phyloP scores from a whole-genome alignment of 2,329 filamentous ascomycete species.

The Lecanicillium sp. region DNA sequence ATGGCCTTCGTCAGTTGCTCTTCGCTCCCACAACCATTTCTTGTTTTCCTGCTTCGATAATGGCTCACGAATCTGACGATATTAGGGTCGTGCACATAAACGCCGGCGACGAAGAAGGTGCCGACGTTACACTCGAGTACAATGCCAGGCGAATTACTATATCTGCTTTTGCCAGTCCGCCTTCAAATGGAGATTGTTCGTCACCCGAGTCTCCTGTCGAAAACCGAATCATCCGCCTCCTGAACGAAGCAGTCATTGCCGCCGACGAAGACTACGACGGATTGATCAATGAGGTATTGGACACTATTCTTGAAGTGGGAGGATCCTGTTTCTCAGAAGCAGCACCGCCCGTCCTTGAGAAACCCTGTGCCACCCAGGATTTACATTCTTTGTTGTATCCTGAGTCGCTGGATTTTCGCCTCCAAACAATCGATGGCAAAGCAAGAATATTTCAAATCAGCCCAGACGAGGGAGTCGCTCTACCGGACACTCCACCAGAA shows the following conservation, averaged over 20 bases:
- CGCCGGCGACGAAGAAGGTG: conserved; percentile 7
- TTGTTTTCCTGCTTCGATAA: not conserved
- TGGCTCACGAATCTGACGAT: not conserved
- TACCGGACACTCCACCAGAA: not conserved
- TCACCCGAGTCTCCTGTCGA: not conserved
- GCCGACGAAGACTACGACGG: conserved; percentile 1
- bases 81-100: conserved; percentile 5
- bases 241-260: not conserved
- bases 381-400: conserved; percentile 2
- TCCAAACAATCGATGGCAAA: not conserved
- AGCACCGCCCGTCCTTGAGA: not conserved
- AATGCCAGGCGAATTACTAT: conserved; percentile 3
- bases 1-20: not conserved
- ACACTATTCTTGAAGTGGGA: not conserved
- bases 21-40: not conserved
- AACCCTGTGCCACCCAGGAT: not conserved
- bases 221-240: not conserved
- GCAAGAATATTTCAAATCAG: not conserved
- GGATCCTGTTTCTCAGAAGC: not conserved
- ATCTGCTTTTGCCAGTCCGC: conserved; percentile 1
- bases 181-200: not conserved
- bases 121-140: conserved; percentile 5
- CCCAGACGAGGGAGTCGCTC: not conserved
- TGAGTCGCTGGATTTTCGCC: not conserved
- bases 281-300: not conserved